Percentiles rank a stretch among this genome's conserved stretches.
These are phyloP conservation scores for Clavispora vitiphila DNA, from an alignment of 805 yeast genomes.

Conservation along the genomic window DNA sequence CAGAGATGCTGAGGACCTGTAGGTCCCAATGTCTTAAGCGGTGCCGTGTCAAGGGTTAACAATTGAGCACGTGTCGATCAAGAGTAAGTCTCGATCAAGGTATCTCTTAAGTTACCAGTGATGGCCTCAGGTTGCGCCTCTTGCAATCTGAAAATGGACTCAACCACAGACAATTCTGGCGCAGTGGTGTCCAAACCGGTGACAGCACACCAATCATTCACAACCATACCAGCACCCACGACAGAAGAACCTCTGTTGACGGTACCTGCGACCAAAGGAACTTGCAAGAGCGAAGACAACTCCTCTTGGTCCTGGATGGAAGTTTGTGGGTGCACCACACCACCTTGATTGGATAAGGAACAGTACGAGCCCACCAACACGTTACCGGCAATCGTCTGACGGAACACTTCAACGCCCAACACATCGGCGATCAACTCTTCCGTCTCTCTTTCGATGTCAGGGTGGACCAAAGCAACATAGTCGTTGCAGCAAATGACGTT, in stretches of 20 bases:
- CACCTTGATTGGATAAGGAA: constrained; percentile 93
- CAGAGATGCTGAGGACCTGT: constrained; percentile 1
- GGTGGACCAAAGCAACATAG: constrained; percentile 97
- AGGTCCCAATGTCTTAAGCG: background rate
- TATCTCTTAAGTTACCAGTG: constrained; percentile 81
- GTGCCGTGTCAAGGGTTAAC: background rate
- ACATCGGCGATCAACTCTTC: constrained; percentile 98
- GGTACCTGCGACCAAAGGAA: constrained; percentile 97
- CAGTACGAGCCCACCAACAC: constrained; percentile 97
- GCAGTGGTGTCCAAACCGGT: constrained; percentile 98
- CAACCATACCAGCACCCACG: constrained; percentile 98
- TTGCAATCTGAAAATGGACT: constrained; percentile 90
- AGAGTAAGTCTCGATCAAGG: constrained; percentile 87
- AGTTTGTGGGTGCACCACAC: constrained; percentile 96
- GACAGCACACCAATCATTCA: constrained; percentile 96
- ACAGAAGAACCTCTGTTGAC: constrained; percentile 96
- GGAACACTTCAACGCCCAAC: constrained; percentile 96
- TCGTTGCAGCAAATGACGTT: constrained; percentile 98
- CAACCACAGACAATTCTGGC: constrained; percentile 94
- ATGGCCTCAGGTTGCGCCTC: constrained; percentile 88
- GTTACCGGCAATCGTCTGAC: constrained; percentile 98
- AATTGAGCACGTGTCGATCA: no score
- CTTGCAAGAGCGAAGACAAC: constrained; percentile 88
- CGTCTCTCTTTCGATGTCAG: constrained; percentile 98
- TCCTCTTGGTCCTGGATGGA: constrained; percentile 98